phyloP scores from a whole-genome alignment of 169 alveolate species.

The Plasmodium inui region DNA sequence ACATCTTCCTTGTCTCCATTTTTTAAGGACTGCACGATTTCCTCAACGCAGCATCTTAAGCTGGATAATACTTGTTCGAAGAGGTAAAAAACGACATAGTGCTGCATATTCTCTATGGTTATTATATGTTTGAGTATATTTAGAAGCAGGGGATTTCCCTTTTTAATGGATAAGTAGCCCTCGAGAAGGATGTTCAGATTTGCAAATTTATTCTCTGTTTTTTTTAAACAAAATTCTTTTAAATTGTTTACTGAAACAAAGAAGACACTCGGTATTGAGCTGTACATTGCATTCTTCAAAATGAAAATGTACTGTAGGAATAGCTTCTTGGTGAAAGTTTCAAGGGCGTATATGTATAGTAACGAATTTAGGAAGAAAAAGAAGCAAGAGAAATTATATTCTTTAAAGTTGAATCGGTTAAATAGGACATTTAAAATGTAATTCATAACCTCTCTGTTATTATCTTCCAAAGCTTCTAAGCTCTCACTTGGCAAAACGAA shows the following conservation, averaged over 20 bases:
- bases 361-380: slow-evolving; percentile 57
- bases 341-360: slow-evolving; percentile 46
- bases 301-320: slow-evolving; percentile 53
- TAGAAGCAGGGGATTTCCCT: slow-evolving; percentile 52
- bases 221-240: slow-evolving; percentile 64
- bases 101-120: background rate
- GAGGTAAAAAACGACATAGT: slow-evolving; percentile 18
- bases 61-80: slow-evolving; percentile 42
- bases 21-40: slow-evolving; percentile 20
- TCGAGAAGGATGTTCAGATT: slow-evolving; percentile 48
- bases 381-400: slow-evolving; percentile 59
- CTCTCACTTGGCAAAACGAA: slow-evolving; percentile 34
- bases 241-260: slow-evolving; percentile 41
- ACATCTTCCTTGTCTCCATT: background rate
- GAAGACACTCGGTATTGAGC: slow-evolving; percentile 56
- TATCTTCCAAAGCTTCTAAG: slow-evolving; percentile 19
- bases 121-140: slow-evolving; percentile 13
- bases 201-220: slow-evolving; percentile 56
- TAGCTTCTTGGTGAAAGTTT: slow-evolving; percentile 31
- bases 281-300: slow-evolving; percentile 44
- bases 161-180: slow-evolving; percentile 18
- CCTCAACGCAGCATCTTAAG: slow-evolving; percentile 25
- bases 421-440: slow-evolving; percentile 53
- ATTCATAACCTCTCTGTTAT: slow-evolving; percentile 4
- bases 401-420: slow-evolving; percentile 71